Evolutionary conservation across 2,329 filamentous ascomycete genomes (phyloP).

Genomic region (Chaetomiaceae sp.): DNA sequence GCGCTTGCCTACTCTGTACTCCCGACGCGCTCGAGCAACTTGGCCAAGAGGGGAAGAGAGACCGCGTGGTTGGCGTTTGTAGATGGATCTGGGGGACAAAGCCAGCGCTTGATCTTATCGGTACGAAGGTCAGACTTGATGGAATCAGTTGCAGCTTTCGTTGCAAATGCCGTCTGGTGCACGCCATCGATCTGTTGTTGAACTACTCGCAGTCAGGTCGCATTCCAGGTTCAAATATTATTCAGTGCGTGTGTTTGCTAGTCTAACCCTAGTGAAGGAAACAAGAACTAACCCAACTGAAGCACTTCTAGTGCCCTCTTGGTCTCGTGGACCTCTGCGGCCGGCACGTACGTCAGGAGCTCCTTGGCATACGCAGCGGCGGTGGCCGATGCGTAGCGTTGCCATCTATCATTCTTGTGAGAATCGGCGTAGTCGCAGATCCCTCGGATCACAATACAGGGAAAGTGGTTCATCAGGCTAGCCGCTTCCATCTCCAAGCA

Average conservation of each 20-base stretch:
- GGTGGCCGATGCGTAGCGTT: conserved; percentile 3
- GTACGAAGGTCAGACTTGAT: background rate
- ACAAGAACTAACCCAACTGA: background rate
- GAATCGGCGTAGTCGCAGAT: background rate
- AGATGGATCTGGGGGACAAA: conserved; percentile 1
- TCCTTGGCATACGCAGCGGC: conserved; percentile 9
- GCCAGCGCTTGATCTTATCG: conserved; percentile 4
- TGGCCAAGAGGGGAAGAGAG: no score
- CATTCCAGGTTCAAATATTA: background rate
- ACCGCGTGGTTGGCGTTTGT: background rate
- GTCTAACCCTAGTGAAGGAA: no score
- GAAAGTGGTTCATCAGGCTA: background rate
- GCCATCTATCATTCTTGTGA: background rate
- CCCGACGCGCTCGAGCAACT: no score
- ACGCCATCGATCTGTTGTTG: background rate
- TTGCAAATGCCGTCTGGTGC: background rate
- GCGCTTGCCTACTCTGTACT: no score
- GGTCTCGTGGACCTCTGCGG: conserved; percentile 1
- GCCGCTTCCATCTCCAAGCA: background rate
- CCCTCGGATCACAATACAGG: background rate
- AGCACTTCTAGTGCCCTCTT: conserved; percentile 1
- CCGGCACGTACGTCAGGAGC: background rate
- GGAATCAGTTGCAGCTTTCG: background rate
- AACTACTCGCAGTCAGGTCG: conserved; percentile 1
- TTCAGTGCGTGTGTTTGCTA: background rate